Evolutionary conservation across 148 eudicot genomes (phyloP), one percentile per base, ranked within the genome.

Genomic region (Suaeda aralocaspica): DNA sequence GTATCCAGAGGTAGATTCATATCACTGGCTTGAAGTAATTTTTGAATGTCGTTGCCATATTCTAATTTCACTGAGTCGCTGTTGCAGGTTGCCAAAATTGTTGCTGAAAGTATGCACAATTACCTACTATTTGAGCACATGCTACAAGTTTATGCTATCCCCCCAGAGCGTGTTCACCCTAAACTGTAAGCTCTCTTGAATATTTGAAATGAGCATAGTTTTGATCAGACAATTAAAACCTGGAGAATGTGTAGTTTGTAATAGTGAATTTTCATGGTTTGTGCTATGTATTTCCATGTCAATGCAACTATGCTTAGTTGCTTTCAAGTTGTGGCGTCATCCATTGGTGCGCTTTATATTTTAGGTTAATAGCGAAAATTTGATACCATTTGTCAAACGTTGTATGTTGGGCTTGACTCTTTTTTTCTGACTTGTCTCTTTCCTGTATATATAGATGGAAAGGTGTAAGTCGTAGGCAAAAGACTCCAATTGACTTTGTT

Each of bases 101-200:
- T 93, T 44, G 89, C 92, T 29, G 98, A 93, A 29, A 81, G 82
- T 73, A 93, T 93, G 98, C 95, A 93, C 75, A 93, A 93, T 64
- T 89, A 93, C 81, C 81, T 93, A 10, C 66, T 93, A 84, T 86
- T 82, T 78, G 98, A 91, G 85, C 87, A 87, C 76, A 76, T 93
- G 78, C 77, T 93, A 78, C 96, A 93, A 93, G 97, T 91, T 63
- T 76, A 84, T 7, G 79, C 84, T 10, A 68, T 94, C 68, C 84
- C 93, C 42, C 84, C 91, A 5, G 96, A 91, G 72, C 85, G 72
- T 28, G 96, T 91, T 50, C 92, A 94, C 80, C 92, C 96, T 68
- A 84, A 78, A 77, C 33, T 94, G 97, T 94, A 82, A 84, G 96
- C 24, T 51, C 39, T 46, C 50, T 28, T 45, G 42, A 33, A 4